These are phyloP conservation scores for Middelhovenomyces tepae DNA, from an alignment of 805 yeast genomes.

Conservation along the genomic window DNA sequence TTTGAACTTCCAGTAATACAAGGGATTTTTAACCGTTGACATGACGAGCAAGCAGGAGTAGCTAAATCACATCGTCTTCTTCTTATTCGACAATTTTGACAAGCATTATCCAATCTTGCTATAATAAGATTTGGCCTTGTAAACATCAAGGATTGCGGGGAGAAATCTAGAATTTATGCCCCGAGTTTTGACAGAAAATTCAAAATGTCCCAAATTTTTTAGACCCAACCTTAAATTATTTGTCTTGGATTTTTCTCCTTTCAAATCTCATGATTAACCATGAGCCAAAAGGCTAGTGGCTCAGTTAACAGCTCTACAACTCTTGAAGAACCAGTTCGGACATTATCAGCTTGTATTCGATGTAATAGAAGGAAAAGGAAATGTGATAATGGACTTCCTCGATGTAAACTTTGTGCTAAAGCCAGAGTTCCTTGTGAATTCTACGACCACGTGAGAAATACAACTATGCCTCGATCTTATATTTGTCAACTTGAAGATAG, in stretches of 20 bases:
- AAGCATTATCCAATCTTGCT: constrained; percentile 10
- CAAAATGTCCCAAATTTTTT: no score
- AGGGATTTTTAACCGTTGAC: constrained; percentile 4
- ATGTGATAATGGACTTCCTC: constrained; percentile 9
- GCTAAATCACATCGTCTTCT: constrained; percentile 6
- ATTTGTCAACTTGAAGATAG: constrained; percentile 8
- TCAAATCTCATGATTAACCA: no score
- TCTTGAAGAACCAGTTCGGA: constrained; percentile 2
- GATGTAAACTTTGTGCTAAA: constrained; percentile 7
- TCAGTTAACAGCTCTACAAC: no score
- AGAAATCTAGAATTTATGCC: no score
- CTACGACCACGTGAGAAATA: constrained; percentile 5
- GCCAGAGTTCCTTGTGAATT: constrained; percentile 7
- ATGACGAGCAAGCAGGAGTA: constrained; percentile 4
- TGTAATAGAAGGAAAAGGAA: constrained; percentile 9
- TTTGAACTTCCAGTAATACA: constrained; percentile 6
- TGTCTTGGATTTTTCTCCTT: no score
- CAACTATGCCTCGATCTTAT: constrained; percentile 6
- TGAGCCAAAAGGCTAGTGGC: no score
- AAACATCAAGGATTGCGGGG: constrained; percentile 7
- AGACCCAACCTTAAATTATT: no score
- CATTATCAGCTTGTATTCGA: constrained; percentile 8
- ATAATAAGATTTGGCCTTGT: constrained; percentile 6
- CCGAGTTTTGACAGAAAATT: no score
- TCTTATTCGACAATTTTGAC: constrained; percentile 8